Evolutionary conservation across 2,329 filamentous ascomycete genomes (phyloP).

Genomic region (Neonectria hederae): DNA sequence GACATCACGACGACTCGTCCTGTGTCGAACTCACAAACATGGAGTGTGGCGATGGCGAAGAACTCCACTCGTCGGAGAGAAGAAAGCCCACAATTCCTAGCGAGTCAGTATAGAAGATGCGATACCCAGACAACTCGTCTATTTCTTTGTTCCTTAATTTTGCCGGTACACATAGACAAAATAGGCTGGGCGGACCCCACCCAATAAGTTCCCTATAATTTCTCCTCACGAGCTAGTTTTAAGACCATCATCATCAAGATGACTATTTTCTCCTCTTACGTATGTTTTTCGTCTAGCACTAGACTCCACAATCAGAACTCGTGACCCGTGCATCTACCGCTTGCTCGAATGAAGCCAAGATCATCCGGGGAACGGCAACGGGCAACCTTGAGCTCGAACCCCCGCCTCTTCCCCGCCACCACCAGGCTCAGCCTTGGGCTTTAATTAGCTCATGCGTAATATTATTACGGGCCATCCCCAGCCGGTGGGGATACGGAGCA

Average conservation of each 20-base stretch:
- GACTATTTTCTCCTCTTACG: neutral
- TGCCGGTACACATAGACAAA: neutral
- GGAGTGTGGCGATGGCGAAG: neutral
- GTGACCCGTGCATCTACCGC: neutral
- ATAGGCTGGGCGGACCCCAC: neutral
- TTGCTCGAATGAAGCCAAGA: neutral
- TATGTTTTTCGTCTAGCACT: neutral
- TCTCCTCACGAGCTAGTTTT: neutral
- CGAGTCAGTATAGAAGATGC: conserved; percentile 7
- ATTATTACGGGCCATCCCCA: neutral
- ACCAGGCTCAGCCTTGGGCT: neutral
- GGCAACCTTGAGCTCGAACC: neutral
- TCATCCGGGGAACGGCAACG: conserved; percentile 1
- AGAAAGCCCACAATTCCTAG: conserved; percentile 11
- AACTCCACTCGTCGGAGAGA: conserved; percentile 2
- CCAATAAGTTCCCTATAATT: neutral
- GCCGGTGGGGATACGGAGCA: neutral
- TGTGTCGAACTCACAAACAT: conserved; percentile 16
- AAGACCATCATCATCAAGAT: neutral
- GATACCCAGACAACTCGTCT: neutral
- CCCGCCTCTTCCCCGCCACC: conserved; percentile 1
- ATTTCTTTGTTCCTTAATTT: neutral
- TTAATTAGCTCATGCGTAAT: neutral
- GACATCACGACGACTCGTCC: neutral
- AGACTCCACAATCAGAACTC: neutral